These are phyloP conservation scores for Acacia confusa DNA, from an alignment of 306 rosid species.

Conservation along the genomic window DNA sequence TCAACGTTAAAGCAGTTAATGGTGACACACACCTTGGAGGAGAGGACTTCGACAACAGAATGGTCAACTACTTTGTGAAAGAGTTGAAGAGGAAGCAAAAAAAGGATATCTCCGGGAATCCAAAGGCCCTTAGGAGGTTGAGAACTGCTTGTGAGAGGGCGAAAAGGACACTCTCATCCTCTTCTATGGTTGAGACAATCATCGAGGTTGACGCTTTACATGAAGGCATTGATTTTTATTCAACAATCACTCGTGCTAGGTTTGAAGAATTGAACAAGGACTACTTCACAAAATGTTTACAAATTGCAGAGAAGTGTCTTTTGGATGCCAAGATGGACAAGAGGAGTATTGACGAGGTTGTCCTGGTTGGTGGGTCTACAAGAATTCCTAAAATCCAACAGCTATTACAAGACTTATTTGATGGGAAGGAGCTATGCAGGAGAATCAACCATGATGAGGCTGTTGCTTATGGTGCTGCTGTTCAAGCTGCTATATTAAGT, in stretches of 20 bases:
- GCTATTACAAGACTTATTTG: conserved; percentile 51
- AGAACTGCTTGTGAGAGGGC: conserved; percentile 60
- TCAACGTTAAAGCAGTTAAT: conserved; percentile 22
- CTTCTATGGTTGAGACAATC: conserved; percentile 40
- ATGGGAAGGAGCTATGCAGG: conserved; percentile 52
- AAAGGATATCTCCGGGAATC: conserved; percentile 48
- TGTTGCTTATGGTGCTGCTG: conserved; percentile 60
- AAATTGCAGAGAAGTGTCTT: conserved; percentile 50
- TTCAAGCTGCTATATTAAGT: conserved; percentile 56
- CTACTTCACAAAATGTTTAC: conserved; percentile 50
- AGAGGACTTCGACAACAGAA: conserved; percentile 57
- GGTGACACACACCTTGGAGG: conserved; percentile 36
- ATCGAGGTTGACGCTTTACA: conserved; percentile 51
- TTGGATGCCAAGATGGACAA: conserved; percentile 61
- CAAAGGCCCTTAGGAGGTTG: conserved; percentile 49
- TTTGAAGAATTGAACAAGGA: conserved; percentile 61
- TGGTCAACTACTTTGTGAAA: conserved; percentile 58
- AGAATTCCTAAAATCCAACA: conserved; percentile 61
- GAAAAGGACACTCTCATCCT: conserved; percentile 51
- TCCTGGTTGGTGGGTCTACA: conserved; percentile 59
- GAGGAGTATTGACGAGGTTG: conserved; percentile 48
- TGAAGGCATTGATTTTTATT: conserved; percentile 55
- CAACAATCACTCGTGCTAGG: conserved; percentile 52
- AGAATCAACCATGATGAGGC: conserved; percentile 59
- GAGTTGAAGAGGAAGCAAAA: conserved; percentile 54